phyloP scores from a whole-genome alignment of 176 grass and related monocot genomes.

The Stipa capillata region DNA sequence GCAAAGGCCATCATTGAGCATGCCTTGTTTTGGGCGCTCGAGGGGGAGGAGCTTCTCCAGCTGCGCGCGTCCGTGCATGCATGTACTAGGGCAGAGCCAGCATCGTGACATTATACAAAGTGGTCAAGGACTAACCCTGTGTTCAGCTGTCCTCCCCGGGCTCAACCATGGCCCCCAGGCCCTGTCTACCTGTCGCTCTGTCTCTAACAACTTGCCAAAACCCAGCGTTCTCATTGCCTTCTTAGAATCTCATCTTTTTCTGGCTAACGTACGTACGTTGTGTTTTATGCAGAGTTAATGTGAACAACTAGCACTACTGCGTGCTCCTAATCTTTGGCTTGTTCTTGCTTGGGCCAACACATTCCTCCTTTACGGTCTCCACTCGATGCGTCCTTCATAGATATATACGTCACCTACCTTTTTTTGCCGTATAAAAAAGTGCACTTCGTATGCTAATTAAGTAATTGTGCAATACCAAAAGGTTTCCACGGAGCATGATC shows the following conservation, averaged over 20 bases:
- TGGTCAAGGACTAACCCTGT: neutral
- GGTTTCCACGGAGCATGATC: neutral
- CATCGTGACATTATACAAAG: conserved; percentile 29
- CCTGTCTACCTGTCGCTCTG: conserved; percentile 25
- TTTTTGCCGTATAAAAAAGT: too few relatives aligned
- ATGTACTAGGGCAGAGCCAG: conserved; percentile 18
- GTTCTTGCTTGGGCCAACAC: neutral
- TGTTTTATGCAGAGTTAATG: neutral
- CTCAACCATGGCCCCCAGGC: conserved; percentile 11
- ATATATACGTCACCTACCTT: too few relatives aligned
- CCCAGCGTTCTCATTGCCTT: neutral
- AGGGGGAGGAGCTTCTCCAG: conserved; percentile 17
- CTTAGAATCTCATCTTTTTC: neutral
- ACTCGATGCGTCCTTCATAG: neutral
- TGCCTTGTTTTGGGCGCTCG: conserved; percentile 31
- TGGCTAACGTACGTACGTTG: neutral
- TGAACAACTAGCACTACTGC: neutral
- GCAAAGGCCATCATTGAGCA: conserved; percentile 21
- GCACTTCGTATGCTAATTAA: neutral
- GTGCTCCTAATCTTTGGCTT: neutral
- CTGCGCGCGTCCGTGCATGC: conserved; percentile 14
- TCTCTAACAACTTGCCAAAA: neutral
- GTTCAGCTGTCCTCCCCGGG: neutral
- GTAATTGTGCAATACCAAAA: neutral
- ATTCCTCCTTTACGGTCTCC: conserved; percentile 1